Evolutionary conservation across 140 eudicot genomes (phyloP), one percentile per base, ranked within the genome.

Genomic region (Bidens hawaiensis): DNA sequence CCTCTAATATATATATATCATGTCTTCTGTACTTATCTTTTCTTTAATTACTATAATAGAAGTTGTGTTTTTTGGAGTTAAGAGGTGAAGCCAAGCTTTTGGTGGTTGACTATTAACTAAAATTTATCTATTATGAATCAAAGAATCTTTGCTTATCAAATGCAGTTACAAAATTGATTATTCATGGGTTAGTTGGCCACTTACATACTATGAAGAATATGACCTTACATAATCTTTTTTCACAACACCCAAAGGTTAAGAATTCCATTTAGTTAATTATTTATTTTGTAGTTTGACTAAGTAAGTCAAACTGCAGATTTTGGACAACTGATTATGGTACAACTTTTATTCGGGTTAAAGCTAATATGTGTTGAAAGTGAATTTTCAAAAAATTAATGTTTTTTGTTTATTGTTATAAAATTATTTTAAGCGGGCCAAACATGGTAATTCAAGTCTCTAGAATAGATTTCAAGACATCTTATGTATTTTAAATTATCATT

Each of bases 161-260:
- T 67, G 81, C 86, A 24, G 70, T 93, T 74, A 85, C 95, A 31
- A 81, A 81, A 47, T 68, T 93, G 57, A 62, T 88, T 59, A 79
- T 93, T 62, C 99, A 96, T 59, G 99, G 84, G 63, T 67, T 93
- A 64, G 75, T 76, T 78, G 94, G 85, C 68, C 95, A 93, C 77
- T 67, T 93, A 38, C 80, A 75, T 72, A 64, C 85, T 24, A 77
- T 85, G 86, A 93, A 81, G 82, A 83, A 62, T 66, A 64, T 74
- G 48, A 78, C 76, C 57, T 72, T 74, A 63, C 87, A 95, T 21
- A 64, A 78, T 71, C 77, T 88, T 59, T 75, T 85, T 36, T 48
- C 62, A 38, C 87, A 81, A 51, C 83, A 79, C 40, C 85, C 89
- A 40, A 74, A 74, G 89, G 99, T n/a, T 88, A 62, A 75, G 52